phyloP scores from a whole-genome alignment of 495 filamentous ascomycete genomes.

The Xylaria sp. region DNA sequence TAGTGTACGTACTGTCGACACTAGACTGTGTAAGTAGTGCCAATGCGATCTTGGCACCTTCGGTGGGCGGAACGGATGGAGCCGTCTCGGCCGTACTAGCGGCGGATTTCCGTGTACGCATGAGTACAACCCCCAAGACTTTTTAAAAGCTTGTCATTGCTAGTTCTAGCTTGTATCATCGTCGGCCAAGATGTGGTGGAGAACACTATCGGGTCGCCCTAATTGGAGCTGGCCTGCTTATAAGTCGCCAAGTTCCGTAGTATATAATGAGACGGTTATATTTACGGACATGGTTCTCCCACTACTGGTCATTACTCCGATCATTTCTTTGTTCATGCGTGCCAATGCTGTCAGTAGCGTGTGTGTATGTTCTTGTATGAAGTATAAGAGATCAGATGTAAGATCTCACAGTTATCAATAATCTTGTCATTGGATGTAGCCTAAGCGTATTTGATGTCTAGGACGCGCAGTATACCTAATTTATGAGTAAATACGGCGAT shows the following conservation, averaged over 20 bases:
- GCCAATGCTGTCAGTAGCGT: neutral
- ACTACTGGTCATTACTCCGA: neutral
- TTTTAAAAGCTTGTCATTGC: neutral
- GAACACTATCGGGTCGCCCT: neutral
- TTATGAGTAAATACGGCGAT: neutral
- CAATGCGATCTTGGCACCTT: neutral
- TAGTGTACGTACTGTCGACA: neutral
- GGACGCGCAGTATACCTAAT: too few relatives aligned
- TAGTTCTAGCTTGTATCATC: conserved; percentile 1
- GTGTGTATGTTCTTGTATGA: neutral
- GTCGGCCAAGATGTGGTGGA: neutral
- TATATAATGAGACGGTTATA: neutral
- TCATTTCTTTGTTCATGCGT: neutral
- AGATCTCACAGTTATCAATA: neutral
- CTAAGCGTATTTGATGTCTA: neutral
- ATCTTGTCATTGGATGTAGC: too few relatives aligned
- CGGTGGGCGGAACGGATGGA: neutral
- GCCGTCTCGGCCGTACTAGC: neutral
- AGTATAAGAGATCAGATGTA: neutral
- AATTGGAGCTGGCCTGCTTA: neutral
- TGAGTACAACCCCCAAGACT: neutral
- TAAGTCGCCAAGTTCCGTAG: neutral
- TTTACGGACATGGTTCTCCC: neutral
- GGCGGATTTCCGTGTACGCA: neutral
- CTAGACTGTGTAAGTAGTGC: neutral